phyloP scores from a whole-genome alignment of 306 rosid species.

The Benincasa hispida region DNA sequence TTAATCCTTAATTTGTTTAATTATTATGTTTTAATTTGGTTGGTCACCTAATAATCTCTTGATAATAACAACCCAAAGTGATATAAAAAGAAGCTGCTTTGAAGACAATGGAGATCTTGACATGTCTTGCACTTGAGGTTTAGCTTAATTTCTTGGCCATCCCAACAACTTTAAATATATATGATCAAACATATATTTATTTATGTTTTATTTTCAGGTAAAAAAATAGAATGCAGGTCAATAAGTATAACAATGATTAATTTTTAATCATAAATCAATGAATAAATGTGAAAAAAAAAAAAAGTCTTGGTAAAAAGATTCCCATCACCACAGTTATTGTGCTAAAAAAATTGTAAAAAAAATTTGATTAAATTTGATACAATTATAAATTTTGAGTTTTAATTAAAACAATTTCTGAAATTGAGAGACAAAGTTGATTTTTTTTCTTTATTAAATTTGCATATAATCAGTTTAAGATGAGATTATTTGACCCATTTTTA shows the following conservation, averaged over 20 bases:
- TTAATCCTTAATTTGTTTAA: background rate
- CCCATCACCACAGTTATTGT: too few species aligned
- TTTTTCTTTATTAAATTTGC: background rate
- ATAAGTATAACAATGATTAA: background rate
- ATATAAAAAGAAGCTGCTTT: background rate
- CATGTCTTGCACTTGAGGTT: conserved; percentile 1
- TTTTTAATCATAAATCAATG: background rate
- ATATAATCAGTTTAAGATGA: background rate
- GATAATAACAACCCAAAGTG: background rate
- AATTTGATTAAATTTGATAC: too few species aligned
- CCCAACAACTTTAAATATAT: background rate
- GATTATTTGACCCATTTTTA: background rate
- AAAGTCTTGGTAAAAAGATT: too few species aligned
- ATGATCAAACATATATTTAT: background rate
- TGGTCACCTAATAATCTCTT: background rate
- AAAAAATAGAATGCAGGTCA: too few species aligned
- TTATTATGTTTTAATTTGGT: background rate
- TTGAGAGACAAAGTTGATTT: too few species aligned
- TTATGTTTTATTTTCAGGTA: background rate
- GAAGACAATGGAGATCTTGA: background rate
- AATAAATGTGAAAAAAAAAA: too few species aligned
- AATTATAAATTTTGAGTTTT: too few species aligned
- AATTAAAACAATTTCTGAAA: too few species aligned
- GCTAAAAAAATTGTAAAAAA: too few species aligned
- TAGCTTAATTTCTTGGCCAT: background rate